A percentile compares a stretch with the other conserved stretches of the same genome.
These are phyloP conservation scores for Boletus sensibilis DNA, from an alignment of 768 basidiomycete genomes.

Conservation along the genomic window DNA sequence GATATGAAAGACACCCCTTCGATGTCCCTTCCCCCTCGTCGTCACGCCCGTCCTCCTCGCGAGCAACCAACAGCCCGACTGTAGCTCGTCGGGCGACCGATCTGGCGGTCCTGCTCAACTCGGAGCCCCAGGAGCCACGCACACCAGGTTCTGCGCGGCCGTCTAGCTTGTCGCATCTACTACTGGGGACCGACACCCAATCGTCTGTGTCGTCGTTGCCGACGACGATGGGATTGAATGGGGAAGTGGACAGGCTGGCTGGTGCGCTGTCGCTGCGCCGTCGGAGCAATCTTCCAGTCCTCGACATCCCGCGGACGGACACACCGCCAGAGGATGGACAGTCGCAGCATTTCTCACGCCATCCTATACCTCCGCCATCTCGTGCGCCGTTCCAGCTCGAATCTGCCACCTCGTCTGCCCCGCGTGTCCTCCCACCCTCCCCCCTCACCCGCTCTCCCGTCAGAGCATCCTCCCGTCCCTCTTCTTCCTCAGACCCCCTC, in stretches of 20 bases:
- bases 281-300: conserved; percentile 31
- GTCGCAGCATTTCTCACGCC: conserved; percentile 27
- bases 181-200: conserved; percentile 31
- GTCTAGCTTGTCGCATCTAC: conserved; percentile 45
- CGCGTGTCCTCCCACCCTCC: conserved; percentile 29
- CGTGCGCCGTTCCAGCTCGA: conserved; percentile 24
- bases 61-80: conserved; percentile 44
- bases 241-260: conserved; percentile 29
- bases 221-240: conserved; percentile 5
- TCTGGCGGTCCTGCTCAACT: conserved; percentile 75
- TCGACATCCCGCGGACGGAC: conserved; percentile 35
- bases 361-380: conserved; percentile 18
- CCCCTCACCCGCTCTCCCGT: conserved; percentile 31
- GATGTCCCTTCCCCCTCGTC: conserved; percentile 38
- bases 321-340: conserved; percentile 19
- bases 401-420: conserved; percentile 18
- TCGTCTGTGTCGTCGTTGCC: conserved; percentile 21
- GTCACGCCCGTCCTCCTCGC: conserved; percentile 36
- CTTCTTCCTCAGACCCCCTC: conserved; percentile 35
- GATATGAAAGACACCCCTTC: conserved; percentile 27
- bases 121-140: conserved; percentile 44
- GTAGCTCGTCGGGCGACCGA: conserved; percentile 66
- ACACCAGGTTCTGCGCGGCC: conserved; percentile 37
- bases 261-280: conserved; percentile 30
- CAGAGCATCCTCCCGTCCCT: conserved; percentile 32